Conservation (phyloP, 306 rosid species). For the Rosa chinensis region DNA sequence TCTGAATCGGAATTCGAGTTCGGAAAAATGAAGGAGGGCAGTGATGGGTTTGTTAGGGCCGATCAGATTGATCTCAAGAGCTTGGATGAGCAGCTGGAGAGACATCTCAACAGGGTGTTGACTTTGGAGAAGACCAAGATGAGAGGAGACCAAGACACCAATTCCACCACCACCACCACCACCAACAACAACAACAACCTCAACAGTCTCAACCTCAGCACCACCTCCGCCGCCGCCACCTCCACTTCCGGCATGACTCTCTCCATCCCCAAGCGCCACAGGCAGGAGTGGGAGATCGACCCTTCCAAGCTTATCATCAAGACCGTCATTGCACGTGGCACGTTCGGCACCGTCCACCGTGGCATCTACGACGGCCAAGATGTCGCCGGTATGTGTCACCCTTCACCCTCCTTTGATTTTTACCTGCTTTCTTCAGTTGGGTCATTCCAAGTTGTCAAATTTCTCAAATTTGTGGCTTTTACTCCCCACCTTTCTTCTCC, state of each 20-base stretch:
- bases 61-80: conserved; percentile 99
- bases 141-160: conserved; percentile 37
- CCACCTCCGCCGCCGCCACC: conserved; percentile 8
- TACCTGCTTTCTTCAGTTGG: neutral
- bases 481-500: neutral
- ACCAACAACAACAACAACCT: neutral
- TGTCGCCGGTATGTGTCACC: conserved; percentile 70
- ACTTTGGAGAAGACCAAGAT: conserved; percentile 73
- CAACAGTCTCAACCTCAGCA: conserved; percentile 8
- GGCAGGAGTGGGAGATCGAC: conserved; percentile 96
- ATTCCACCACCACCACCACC: neutral
- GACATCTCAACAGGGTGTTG: conserved; percentile 74
- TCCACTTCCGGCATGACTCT: conserved; percentile 20
- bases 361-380: conserved; percentile 84
- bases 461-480: neutral
- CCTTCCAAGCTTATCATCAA: conserved; percentile 83
- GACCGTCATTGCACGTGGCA: conserved; percentile 81
- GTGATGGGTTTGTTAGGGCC: conserved; percentile 92
- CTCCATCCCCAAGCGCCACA: conserved; percentile 41
- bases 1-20: neutral
- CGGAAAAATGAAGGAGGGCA: conserved; percentile 61
- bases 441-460: neutral
- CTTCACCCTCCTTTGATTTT: neutral
- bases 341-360: conserved; percentile 93
- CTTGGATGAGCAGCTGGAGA: conserved; percentile 92